phyloP scores from a whole-genome alignment of 139 green algal species.

The Closterium sp. region DNA sequence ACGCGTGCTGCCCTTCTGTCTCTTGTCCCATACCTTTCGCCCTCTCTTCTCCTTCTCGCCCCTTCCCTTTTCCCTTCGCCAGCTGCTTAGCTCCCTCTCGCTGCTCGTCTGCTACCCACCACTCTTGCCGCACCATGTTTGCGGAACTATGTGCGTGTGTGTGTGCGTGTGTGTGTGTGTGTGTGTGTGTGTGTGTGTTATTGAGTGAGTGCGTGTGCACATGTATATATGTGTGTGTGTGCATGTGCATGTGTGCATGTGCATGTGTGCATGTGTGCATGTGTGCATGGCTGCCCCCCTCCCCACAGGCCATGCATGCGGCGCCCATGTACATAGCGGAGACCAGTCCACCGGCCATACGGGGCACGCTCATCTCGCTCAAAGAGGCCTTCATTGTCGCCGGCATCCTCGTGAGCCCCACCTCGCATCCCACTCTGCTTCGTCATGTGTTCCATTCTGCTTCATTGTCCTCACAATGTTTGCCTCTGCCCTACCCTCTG shows the following conservation, averaged over 20 bases:
- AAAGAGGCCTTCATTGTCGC: conserved; percentile 85
- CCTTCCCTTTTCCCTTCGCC: not conserved
- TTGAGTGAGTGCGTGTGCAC: not conserved
- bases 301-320: conserved; percentile 76
- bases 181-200: not conserved
- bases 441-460: not conserved
- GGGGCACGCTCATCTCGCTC: conserved; percentile 76
- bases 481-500: too few relatives aligned
- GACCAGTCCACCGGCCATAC: conserved; percentile 67
- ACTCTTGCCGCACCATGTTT: not conserved
- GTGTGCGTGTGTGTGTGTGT: too few relatives aligned
- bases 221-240: not conserved
- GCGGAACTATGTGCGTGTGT: too few relatives aligned
- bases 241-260: not conserved
- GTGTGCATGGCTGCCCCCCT: not conserved
- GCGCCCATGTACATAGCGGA: conserved; percentile 92
- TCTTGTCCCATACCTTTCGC: not conserved
- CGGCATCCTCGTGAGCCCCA: conserved; percentile 72
- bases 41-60: not conserved
- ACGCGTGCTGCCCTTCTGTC: too few relatives aligned
- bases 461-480: not conserved
- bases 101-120: too few relatives aligned
- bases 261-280: not conserved
- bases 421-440: not conserved
- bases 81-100: not conserved